These are phyloP conservation scores for Penicillium waksmanii DNA, from an alignment of 495 filamentous ascomycete genomes.

Conservation along the genomic window DNA sequence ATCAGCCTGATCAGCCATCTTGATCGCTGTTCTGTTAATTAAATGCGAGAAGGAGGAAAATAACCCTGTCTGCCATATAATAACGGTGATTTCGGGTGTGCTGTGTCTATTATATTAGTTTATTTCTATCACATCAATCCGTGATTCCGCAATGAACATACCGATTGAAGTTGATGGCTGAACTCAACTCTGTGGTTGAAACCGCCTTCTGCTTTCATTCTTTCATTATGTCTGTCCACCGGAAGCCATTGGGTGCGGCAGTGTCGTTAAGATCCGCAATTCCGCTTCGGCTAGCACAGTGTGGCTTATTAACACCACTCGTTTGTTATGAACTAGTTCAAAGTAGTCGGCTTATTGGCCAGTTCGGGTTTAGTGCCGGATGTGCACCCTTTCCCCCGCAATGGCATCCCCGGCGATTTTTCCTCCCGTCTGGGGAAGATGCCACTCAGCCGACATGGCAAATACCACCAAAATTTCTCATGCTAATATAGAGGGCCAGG, in stretches of 20 bases:
- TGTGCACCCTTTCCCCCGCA: not conserved
- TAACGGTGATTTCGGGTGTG: not conserved
- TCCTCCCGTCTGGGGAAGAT: not conserved
- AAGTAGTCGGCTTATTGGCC: not conserved
- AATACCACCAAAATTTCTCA: not conserved
- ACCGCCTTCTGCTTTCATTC: not conserved
- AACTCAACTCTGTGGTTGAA: not conserved
- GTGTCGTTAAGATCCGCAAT: not conserved
- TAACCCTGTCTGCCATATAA: not conserved
- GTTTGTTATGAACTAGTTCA: not conserved
- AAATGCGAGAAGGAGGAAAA: not conserved
- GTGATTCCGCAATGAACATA: constrained; percentile 9
- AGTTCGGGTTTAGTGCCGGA: constrained; percentile 1
- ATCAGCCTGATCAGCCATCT: not conserved
- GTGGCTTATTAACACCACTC: not conserved
- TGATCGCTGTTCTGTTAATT: not conserved
- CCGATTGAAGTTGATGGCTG: not conserved
- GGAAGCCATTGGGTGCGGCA: not conserved
- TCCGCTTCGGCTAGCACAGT: not conserved
- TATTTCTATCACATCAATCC: not conserved
- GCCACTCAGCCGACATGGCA: not conserved
- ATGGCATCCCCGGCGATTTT: not conserved
- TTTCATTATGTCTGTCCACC: not conserved
- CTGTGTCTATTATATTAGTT: not conserved
- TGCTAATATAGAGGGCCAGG: not conserved